Evolutionary conservation across 2,329 filamentous ascomycete genomes (phyloP), one percentile per base, ranked within the genome.

Genomic region (Alternaria sp.): DNA sequence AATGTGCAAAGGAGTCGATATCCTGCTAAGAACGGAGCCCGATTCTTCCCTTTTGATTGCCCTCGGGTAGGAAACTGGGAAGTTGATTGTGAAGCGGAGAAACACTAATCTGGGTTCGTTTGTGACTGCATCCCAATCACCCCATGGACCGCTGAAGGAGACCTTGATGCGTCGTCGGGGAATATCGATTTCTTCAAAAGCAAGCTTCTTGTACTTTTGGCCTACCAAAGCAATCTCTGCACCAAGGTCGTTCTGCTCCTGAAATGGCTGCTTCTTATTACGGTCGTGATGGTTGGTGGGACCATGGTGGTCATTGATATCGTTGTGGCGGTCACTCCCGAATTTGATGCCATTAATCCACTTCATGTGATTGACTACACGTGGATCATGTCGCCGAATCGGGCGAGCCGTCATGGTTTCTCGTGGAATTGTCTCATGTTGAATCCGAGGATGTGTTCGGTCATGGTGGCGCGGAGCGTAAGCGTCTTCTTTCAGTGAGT

Each of bases 271-370:
- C 46, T 67, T 71, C 17, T 68, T 62, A 12, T 59, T 49, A 28
- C 46, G 59, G 19, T 66, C 59, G 67, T 66, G 40, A 19, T 67
- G 61, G 17, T 72, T 65, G n/a, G 66, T 57, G 12, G 68, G 66
- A 59, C 59, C 57, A 9, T 52, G 60, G 17, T 68, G 68, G 10
- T 73, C 71, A 26, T 74, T 65, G 12, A 61, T 62, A 30, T 77
- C 73, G 30, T 72, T 68, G 13, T 69, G 72, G 10, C 74, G 75
- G 40, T 76, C 81, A 81, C 84, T 52, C 12, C 57, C 85, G 58
- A 90, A 88, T 66, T 88, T 89, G 44, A 90, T 87, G 54, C 88
- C 88, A 61, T 86, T 86, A 85, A 90, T 89, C 88, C 88, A 90
- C 3, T 84, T 82, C 59, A 90, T 89, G 15, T 87, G 86, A 60